A percentile compares a stretch with the other conserved stretches of the same genome.
phyloP scores from a whole-genome alignment of 148 eudicot species.

The Talinum fruticosum region DNA sequence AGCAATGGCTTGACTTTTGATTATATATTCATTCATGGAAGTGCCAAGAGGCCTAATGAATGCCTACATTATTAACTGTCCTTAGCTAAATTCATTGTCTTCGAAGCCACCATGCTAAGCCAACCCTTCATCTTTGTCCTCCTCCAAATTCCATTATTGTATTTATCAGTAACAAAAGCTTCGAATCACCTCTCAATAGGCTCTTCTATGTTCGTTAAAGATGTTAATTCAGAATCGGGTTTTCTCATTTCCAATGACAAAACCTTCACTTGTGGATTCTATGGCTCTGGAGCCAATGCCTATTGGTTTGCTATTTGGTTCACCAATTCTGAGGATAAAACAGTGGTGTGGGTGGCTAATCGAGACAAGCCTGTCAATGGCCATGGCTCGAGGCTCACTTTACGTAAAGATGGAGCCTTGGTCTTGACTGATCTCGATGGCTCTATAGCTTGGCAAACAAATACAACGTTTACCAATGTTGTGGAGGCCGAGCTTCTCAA shows the following conservation, averaged over 20 bases:
- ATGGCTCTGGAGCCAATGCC: neutral
- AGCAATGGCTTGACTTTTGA: too few relatives aligned
- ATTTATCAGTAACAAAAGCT: neutral
- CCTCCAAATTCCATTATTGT: neutral
- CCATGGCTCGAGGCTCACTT: neutral
- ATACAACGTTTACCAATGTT: neutral
- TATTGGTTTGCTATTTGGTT: constrained; percentile 1
- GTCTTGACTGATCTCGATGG: neutral
- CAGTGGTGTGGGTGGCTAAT: constrained; percentile 1
- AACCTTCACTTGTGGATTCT: neutral
- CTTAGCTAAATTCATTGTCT: neutral
- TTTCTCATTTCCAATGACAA: neutral
- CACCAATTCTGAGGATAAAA: constrained; percentile 1
- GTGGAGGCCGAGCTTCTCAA: neutral
- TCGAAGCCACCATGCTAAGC: neutral
- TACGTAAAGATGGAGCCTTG: neutral
- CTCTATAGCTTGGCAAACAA: neutral
- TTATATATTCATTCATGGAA: too few relatives aligned
- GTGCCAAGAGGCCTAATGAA: too few relatives aligned
- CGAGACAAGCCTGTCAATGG: constrained; percentile 1
- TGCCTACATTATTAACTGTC: neutral
- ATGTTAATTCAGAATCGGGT: neutral
- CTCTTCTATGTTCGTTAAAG: neutral
- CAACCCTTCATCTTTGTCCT: neutral
- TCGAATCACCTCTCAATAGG: constrained; percentile 2